Percentiles rank a stretch among this genome's conserved stretches.
These are phyloP conservation scores for Pisolithus microcarpus DNA, from an alignment of 768 basidiomycete genomes.

Conservation along the genomic window DNA sequence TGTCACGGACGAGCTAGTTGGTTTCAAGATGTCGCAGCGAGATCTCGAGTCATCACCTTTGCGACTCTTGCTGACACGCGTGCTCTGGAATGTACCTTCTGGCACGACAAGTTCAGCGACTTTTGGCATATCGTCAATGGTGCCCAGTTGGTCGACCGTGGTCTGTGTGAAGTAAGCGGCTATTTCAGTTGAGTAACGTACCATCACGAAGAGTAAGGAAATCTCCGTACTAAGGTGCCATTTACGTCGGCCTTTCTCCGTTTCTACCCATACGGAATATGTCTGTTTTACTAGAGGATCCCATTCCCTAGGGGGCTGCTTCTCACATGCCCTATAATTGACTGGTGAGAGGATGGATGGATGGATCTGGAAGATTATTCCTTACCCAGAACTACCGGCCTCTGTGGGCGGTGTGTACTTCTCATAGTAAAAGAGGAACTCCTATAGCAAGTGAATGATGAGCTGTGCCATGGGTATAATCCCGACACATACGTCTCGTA, in stretches of 20 bases:
- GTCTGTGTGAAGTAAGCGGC: constrained; percentile 80
- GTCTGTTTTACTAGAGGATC: constrained; percentile 76
- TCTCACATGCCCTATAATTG: constrained; percentile 33
- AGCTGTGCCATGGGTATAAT: background rate
- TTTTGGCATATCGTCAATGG: constrained; percentile 58
- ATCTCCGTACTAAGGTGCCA: constrained; percentile 71
- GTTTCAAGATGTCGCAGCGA: constrained; percentile 26
- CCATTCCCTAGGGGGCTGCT: constrained; percentile 52
- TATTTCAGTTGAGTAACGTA: constrained; percentile 28
- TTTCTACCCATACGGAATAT: constrained; percentile 72
- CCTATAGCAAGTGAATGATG: constrained; percentile 34
- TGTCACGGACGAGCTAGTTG: constrained; percentile 24
- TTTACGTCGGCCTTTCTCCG: constrained; percentile 59
- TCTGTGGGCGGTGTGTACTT: constrained; percentile 50
- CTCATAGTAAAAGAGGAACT: constrained; percentile 83
- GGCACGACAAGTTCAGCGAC: constrained; percentile 60
- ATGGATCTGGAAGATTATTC: constrained; percentile 4
- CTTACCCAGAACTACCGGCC: constrained; percentile 36
- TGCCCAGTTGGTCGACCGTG: constrained; percentile 63
- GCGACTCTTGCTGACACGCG: constrained; percentile 46
- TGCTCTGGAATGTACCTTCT: constrained; percentile 60
- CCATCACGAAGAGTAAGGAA: background rate
- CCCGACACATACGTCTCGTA: constrained; percentile 57
- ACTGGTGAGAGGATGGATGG: constrained; percentile 6
- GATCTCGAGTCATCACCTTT: constrained; percentile 36